These are phyloP conservation scores for Eleusine coracana DNA, from an alignment of 176 grass and related monocot genomes.

Conservation along the genomic window DNA sequence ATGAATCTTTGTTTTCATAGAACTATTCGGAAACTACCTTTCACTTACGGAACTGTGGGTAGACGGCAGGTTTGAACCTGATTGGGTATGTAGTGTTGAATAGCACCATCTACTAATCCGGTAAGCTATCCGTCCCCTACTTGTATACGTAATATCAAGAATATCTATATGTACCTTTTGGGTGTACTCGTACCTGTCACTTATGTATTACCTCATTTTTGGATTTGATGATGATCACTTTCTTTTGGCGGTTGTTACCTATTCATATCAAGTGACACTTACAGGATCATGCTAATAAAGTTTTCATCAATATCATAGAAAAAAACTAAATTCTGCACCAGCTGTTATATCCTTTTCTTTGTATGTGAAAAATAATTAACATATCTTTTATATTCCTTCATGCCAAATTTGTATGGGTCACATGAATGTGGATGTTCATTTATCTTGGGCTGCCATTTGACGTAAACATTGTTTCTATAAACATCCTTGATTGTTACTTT, in stretches of 20 bases:
- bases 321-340: background rate
- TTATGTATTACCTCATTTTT: slow-evolving; percentile 10
- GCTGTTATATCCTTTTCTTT: background rate
- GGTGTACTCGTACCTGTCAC: background rate
- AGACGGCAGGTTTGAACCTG: background rate
- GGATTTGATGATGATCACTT: background rate
- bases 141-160: background rate
- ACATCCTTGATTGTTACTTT: background rate
- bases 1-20: background rate
- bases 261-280: background rate
- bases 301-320: background rate
- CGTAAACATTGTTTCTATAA: background rate
- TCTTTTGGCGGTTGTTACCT: background rate
- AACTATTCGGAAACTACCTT: background rate
- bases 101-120: background rate
- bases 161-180: background rate
- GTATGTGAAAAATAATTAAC: background rate
- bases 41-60: background rate
- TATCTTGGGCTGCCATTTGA: background rate
- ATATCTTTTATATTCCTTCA: background rate
- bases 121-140: background rate
- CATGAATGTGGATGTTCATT: background rate
- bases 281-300: background rate
- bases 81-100: background rate
- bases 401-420: background rate